Percentiles rank a stretch among this genome's conserved stretches.
phyloP scores from a whole-genome alignment of 169 alveolate species.

The Eimeria necatrix region DNA sequence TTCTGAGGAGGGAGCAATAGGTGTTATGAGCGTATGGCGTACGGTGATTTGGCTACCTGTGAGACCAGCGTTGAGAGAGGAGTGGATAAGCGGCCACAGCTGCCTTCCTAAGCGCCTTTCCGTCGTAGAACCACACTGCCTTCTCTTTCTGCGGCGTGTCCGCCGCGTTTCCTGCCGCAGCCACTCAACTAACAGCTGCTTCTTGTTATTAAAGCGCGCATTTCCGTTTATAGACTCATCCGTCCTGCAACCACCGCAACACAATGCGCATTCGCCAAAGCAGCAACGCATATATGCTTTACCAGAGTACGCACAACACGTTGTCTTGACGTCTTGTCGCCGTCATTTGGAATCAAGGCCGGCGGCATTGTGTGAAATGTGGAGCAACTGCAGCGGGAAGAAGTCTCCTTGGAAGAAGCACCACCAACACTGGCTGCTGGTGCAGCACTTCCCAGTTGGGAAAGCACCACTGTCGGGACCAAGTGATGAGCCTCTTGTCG shows the following conservation, averaged over 20 bases:
- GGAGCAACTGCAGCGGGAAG: constrained; percentile 44
- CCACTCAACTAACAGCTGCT: constrained; percentile 25
- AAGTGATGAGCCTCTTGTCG: constrained; percentile 18
- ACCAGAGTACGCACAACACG: constrained; percentile 48
- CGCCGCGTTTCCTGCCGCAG: constrained; percentile 54
- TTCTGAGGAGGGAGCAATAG: neutral
- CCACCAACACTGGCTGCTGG: constrained; percentile 48
- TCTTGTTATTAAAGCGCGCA: neutral
- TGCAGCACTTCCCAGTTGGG: neutral
- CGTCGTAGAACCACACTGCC: constrained; percentile 39
- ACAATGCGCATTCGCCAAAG: neutral
- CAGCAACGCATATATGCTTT: neutral
- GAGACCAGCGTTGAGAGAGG: constrained; percentile 26
- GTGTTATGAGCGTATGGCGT: constrained; percentile 37
- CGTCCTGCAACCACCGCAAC: neutral
- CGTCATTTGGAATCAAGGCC: neutral
- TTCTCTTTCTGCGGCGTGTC: constrained; percentile 27
- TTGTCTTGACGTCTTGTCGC: constrained; percentile 16
- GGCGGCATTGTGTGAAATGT: neutral
- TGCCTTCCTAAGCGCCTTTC: constrained; percentile 44
- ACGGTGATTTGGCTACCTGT: constrained; percentile 78
- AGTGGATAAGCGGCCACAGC: neutral
- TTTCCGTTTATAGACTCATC: neutral
- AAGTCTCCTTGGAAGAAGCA: neutral
- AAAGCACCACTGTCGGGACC: constrained; percentile 29